These are phyloP conservation scores for Pueraria montana DNA, from an alignment of 306 rosid genomes.

Conservation along the genomic window DNA sequence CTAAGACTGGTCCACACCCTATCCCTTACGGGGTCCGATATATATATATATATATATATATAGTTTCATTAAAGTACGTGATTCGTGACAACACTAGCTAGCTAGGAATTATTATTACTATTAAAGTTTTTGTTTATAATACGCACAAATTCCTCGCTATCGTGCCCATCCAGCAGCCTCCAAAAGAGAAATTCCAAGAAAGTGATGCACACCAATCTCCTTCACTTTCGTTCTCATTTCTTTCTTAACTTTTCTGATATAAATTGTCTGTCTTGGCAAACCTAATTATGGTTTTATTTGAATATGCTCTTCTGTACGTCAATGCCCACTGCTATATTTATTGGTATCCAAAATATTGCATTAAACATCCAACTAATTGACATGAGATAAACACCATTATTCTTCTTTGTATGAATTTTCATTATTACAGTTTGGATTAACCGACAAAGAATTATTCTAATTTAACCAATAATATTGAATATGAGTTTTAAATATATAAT, in stretches of 20 bases:
- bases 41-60: neutral
- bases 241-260: constrained; percentile 35
- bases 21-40: constrained; percentile 32
- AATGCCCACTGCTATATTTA: neutral
- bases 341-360: neutral
- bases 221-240: constrained; percentile 60
- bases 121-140: constrained; percentile 44
- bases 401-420: too few species aligned
- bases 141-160: constrained; percentile 50
- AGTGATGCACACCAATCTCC: constrained; percentile 54
- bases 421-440: too few species aligned
- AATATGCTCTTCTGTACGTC: constrained; percentile 27
- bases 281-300: constrained; percentile 35
- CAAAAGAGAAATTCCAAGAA: constrained; percentile 70
- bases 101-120: neutral
- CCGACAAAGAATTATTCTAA: too few species aligned
- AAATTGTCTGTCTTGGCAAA: constrained; percentile 50
- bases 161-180: constrained; percentile 69
- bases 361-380: too few species aligned
- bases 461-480: too few species aligned
- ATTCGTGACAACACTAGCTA: constrained; percentile 58
- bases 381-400: too few species aligned
- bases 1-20: constrained; percentile 51
- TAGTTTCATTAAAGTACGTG: constrained; percentile 59
- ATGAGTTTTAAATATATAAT: too few species aligned